Base-by-base conservation (phyloP, 768 basidiomycete genomes). In the Mycena pura region DNA sequence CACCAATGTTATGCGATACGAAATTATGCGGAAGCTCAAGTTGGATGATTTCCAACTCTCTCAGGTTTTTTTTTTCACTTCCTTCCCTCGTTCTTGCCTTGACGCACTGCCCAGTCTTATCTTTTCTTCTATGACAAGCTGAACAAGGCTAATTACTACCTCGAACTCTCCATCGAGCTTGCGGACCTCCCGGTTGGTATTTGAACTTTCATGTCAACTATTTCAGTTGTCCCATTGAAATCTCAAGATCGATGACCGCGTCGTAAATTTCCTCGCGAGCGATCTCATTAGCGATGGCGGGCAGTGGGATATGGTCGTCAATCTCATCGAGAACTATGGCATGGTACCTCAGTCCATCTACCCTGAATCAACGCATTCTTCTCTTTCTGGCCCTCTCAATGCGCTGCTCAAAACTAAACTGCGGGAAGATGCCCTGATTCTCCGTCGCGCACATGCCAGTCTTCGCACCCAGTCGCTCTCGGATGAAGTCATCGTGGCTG, bases 71-170 rank as follows among this genome's bases (percentile, higher is more conserved):
- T 24, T n/a, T n/a, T 3, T 24, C 4, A 13, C 13, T 19, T 25
- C 22, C 2, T 15, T 1, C 8, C 1, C 28, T 46, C 11, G 11
- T 32, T 13, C 22, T n/a, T 15, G 40, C 13, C 19, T 29, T 60
- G 14, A 60, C 50, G 13, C 29, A 3, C 4, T 3, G 28, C 19
- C 22, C 11, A 93, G 90, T 86, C 87, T 2, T 96, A 96, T 74
- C 82, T 96, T 27, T 96, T 95, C 83, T 96, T 98, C 84, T 96
- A 90, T 83, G 96, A 99, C 77, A 95, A 96, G 76, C 85, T 98
- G 48, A 94, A 96, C 82, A 93, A 97, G 77, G 79, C 88, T 45
- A 95, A 96, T 77, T 95, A 92, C 77, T 96, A 91, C 75, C 88
- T 97, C 17, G 96, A 97, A 75, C 82, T 90, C 38, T 85, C 90